Base-by-base conservation (phyloP, 2,329 filamentous ascomycete species). In the Fusarium sp. region DNA sequence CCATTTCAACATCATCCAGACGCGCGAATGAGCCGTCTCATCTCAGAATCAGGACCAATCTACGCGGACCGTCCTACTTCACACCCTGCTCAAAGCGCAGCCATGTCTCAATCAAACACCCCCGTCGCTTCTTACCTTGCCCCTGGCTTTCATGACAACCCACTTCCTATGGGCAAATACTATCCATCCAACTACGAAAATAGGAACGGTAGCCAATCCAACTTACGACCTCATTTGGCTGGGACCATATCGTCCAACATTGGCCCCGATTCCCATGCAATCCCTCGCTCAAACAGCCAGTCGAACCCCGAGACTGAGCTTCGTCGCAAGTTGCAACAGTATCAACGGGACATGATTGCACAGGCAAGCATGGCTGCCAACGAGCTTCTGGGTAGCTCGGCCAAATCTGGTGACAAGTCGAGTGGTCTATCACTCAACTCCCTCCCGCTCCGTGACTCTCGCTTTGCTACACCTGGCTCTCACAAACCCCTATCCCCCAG, bases 111-210 rank as follows among this genome's bases (percentile, higher is more conserved):
- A 12, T 64, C 79, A 29, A 80, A 79, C 68, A 83, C 82, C 9
- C 83, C 84, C 9, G 81, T 86, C 35, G 78, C 85, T 11, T 85
- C 85, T 3, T 87, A 86, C 63, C 79, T 84, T 31, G 84, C 85
- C 9, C 82, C 82, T 26, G 85, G 85, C 4, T 79, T 83, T 37
- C 81, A 84, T 49, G 82, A 83, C 37, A 81, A 77, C 35, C 77
- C 81, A 6, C 77, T 88, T 31, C 85, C 87, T 0, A 80, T 88
- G 77, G 88, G 88, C 24, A 90, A 89, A 77, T 90, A 90, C 71
- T 89, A 90, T 61, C 88, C 88, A 1, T 84, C 86, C 26, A 89
- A 89, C 76, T 90, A 88, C 70, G 85, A 88, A 68, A 80, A 79
- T 28, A 75, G 80, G 49, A 79, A 77, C 49, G 68, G 65, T 21